Conservation (phyloP, 129 eudicot genomes). For the Helichrysum umbraculigerum region DNA sequence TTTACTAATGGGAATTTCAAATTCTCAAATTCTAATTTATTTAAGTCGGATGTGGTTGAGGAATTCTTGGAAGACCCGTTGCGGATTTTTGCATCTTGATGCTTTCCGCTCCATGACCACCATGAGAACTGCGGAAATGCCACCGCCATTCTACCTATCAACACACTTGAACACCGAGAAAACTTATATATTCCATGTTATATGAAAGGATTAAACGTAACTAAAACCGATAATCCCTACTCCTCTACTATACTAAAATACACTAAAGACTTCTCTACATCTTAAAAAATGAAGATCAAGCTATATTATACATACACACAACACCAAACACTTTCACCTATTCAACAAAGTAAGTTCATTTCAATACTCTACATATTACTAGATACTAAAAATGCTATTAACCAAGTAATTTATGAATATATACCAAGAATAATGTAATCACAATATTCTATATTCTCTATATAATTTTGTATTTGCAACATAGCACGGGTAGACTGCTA, state of each 20-base stretch:
- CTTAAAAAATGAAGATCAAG: background rate
- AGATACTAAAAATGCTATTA: background rate
- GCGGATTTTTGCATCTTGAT: constrained; percentile 45
- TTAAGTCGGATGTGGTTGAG: constrained; percentile 34
- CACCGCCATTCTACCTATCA: constrained; percentile 50
- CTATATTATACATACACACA: background rate
- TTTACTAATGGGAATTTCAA: constrained; percentile 46
- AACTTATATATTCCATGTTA: background rate
- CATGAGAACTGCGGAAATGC: constrained; percentile 55
- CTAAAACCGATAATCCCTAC: background rate
- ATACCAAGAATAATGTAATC: background rate
- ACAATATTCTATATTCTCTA: too few species aligned
- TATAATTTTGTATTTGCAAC: background rate
- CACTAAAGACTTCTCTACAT: background rate
- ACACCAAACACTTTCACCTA: background rate
- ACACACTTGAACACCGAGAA: background rate
- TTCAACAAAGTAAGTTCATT: background rate
- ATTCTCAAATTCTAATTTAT: constrained; percentile 42
- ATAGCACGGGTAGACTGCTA: background rate
- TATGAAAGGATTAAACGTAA: background rate
- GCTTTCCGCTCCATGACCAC: constrained; percentile 75
- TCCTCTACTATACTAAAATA: background rate
- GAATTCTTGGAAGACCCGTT: constrained; percentile 46
- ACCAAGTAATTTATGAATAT: background rate
- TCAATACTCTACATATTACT: background rate